These are phyloP conservation scores for Candida pseudoglaebosa DNA, from an alignment of 805 yeast species.

Conservation along the genomic window DNA sequence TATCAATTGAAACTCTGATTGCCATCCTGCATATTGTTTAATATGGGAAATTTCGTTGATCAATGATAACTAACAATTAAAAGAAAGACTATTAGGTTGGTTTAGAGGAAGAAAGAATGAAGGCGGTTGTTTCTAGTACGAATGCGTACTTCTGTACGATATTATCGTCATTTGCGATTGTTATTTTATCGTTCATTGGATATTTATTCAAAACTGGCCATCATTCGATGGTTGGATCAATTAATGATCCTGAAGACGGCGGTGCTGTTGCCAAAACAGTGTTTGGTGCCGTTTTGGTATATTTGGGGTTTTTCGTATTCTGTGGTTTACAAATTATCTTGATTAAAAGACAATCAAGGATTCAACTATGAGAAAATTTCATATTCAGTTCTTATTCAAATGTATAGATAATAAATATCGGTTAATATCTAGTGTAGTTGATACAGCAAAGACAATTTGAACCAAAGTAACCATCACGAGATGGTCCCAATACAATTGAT, in stretches of 20 bases:
- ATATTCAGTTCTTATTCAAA: neutral
- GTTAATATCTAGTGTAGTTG: too few relatives aligned
- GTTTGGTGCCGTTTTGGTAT: constrained; percentile 83
- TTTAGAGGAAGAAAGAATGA: too few relatives aligned
- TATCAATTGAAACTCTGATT: too few relatives aligned
- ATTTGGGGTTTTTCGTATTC: constrained; percentile 73
- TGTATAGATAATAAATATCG: neutral
- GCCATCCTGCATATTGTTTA: too few relatives aligned
- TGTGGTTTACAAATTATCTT: constrained; percentile 83
- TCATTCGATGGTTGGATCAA: constrained; percentile 91
- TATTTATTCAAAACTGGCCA: constrained; percentile 73
- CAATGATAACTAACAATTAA: too few relatives aligned
- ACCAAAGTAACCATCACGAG: too few relatives aligned
- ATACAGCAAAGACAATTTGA: too few relatives aligned
- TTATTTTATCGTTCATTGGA: constrained; percentile 82
- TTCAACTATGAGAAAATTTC: constrained; percentile 32
- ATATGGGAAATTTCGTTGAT: too few relatives aligned
- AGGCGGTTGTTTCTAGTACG: constrained; percentile 51
- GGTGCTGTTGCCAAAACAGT: constrained; percentile 89
- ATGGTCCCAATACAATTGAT: too few relatives aligned
- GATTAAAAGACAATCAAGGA: constrained; percentile 61
- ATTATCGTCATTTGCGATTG: constrained; percentile 86
- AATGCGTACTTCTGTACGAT: constrained; percentile 96
- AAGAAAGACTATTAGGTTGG: too few relatives aligned
- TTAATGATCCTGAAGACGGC: constrained; percentile 88